These are phyloP conservation scores for Populus pruinosa DNA, from an alignment of 345 rosid genomes.

Conservation along the genomic window DNA sequence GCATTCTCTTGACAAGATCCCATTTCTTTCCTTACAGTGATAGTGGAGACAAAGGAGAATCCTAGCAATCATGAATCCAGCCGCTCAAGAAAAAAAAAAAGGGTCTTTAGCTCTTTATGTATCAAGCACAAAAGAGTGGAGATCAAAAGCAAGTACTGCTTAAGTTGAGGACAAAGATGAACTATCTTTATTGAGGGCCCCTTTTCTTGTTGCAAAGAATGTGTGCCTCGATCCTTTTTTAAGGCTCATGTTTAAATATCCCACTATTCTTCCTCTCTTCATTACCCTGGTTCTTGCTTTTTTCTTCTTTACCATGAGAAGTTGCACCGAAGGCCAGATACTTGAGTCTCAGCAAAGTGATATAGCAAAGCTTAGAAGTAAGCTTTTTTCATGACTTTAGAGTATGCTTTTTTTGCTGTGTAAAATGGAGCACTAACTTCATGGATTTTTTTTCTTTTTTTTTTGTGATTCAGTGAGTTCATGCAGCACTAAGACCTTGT, in stretches of 20 bases:
- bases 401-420: not conserved
- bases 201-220: slow-evolving; percentile 7
- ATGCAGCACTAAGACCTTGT: slow-evolving; percentile 31
- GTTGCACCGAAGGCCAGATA: slow-evolving; percentile 20
- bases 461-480: slow-evolving; percentile 40
- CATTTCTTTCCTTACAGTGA: slow-evolving; percentile 11
- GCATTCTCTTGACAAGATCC: slow-evolving; percentile 9
- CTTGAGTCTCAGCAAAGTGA: slow-evolving; percentile 10
- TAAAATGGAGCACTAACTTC: not conserved
- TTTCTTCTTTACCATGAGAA: slow-evolving; percentile 19
- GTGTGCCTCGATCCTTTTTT: not conserved
- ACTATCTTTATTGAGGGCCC: slow-evolving; percentile 14
- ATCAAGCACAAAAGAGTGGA: slow-evolving; percentile 25
- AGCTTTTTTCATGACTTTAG: not conserved
- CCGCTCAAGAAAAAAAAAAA: slow-evolving; percentile 30
- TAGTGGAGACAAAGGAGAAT: slow-evolving; percentile 31
- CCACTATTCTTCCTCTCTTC: slow-evolving; percentile 21
- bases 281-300: slow-evolving; percentile 9
- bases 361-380: slow-evolving; percentile 14
- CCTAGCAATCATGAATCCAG: slow-evolving; percentile 37
- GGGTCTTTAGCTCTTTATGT: slow-evolving; percentile 4
- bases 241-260: slow-evolving; percentile 25
- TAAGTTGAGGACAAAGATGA: slow-evolving; percentile 27
- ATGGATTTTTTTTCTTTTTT: not conserved
- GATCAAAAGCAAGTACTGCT: slow-evolving; percentile 18